Percentiles rank a stretch among this genome's conserved stretches.
Evolutionary conservation across 306 rosid species (phyloP).

Genomic region (Cucumis melo): DNA sequence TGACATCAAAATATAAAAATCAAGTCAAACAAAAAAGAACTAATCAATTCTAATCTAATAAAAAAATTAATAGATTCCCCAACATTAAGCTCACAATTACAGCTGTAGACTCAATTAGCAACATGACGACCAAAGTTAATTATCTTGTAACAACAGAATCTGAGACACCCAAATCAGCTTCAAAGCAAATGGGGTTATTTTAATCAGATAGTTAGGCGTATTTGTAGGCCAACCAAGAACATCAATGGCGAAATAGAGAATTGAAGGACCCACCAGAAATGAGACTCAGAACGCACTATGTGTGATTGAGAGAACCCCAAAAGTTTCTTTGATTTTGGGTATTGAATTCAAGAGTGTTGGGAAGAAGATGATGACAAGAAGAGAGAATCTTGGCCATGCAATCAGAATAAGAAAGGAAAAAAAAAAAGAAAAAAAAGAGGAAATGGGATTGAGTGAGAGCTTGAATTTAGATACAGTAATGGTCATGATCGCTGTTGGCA

Average conservation of each 20-base stretch:
- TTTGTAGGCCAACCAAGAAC: not conserved
- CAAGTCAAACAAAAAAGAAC: constrained; percentile 4
- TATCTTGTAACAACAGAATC: not conserved
- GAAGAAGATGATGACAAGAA: not conserved
- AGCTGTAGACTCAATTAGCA: not conserved
- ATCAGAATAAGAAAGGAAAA: not conserved
- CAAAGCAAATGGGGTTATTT: not conserved
- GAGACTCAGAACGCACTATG: not conserved
- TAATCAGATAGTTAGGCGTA: not conserved
- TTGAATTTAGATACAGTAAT: not conserved
- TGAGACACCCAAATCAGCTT: not conserved
- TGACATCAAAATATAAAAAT: not conserved
- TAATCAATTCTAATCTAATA: not conserved
- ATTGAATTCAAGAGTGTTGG: not conserved
- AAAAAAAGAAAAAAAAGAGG: not conserved
- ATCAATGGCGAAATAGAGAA: not conserved
- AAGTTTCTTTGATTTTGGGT: not conserved
- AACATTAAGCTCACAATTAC: not conserved
- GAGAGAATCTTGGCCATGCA: not conserved
- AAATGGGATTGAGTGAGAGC: not conserved
- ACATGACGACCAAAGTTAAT: not conserved
- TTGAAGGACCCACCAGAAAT: not conserved
- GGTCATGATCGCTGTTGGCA: not conserved
- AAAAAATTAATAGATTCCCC: not conserved
- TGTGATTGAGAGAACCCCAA: not conserved